phyloP scores from a whole-genome alignment of 2,329 filamentous ascomycete species.

The Phialophora macrospora region DNA sequence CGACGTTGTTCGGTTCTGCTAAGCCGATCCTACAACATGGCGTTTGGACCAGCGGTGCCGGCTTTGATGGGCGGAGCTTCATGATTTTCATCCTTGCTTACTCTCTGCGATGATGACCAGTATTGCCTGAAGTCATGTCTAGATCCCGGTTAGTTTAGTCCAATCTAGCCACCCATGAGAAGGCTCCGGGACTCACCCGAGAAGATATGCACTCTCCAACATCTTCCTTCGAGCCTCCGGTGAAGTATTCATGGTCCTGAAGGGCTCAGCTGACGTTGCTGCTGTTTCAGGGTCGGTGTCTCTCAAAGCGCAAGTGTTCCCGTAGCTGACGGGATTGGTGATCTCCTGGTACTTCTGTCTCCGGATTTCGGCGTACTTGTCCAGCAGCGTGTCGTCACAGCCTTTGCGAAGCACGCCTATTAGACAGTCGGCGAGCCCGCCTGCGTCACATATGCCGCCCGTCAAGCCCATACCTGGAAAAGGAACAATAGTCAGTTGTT shows the following conservation, averaged over 20 bases:
- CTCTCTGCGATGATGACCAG: neutral
- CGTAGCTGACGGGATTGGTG: conserved; percentile 45
- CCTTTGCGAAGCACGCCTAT: conserved; percentile 48
- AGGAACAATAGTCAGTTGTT: neutral
- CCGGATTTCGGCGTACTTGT: conserved; percentile 50
- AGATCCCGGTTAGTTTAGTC: neutral
- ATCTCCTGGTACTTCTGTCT: conserved; percentile 47
- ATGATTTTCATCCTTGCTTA: neutral
- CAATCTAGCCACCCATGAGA: neutral
- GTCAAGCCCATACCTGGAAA: conserved; percentile 66
- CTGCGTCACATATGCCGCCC: conserved; percentile 67
- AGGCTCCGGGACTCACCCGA: conserved; percentile 11
- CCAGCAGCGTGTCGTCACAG: conserved; percentile 49
- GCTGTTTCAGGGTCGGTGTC: conserved; percentile 22
- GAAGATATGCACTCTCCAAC: conserved; percentile 22
- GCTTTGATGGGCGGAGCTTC: neutral
- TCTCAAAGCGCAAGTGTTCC: conserved; percentile 25
- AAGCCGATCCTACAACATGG: conserved; percentile 3
- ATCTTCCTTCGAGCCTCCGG: conserved; percentile 19
- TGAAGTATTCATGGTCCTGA: conserved; percentile 26
- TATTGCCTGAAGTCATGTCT: conserved; percentile 12
- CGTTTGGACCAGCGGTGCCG: conserved; percentile 2
- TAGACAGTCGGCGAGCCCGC: conserved; percentile 65
- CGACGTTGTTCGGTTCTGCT: neutral
- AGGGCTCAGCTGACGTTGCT: conserved; percentile 15